These are phyloP conservation scores for Melaleuca alternifolia DNA, from an alignment of 345 rosid genomes.

Conservation along the genomic window DNA sequence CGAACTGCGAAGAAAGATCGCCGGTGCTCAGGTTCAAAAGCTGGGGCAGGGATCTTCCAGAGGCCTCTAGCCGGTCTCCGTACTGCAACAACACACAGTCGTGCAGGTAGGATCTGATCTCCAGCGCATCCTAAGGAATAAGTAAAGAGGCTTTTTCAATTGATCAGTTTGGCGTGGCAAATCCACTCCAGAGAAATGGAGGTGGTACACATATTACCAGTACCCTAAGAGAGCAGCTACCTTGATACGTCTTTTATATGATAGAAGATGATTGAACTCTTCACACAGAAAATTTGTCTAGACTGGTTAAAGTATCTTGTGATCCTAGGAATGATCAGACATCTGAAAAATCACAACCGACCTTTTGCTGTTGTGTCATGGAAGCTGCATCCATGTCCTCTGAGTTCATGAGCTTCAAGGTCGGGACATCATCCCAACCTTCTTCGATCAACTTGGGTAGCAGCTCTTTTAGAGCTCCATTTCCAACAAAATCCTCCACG, in stretches of 20 bases:
- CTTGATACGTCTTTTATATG: background rate
- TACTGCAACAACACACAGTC: conserved; percentile 50
- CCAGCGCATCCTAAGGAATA: conserved; percentile 37
- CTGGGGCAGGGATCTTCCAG: conserved; percentile 37
- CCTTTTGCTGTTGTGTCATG: conserved; percentile 54
- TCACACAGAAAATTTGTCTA: background rate
- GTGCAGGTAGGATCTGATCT: conserved; percentile 57
- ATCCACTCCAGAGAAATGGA: background rate
- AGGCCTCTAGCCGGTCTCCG: conserved; percentile 45
- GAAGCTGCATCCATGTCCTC: conserved; percentile 44
- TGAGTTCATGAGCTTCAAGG: conserved; percentile 52
- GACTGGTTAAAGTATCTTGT: background rate
- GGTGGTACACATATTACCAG: background rate
- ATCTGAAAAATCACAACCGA: conserved; percentile 1
- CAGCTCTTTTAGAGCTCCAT: conserved; percentile 32
- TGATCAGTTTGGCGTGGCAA: background rate
- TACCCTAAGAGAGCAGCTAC: background rate
- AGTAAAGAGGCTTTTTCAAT: background rate
- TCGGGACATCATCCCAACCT: conserved; percentile 75
- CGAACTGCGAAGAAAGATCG: conserved; percentile 37
- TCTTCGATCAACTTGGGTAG: conserved; percentile 50
- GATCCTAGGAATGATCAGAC: background rate
- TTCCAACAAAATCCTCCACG: conserved; percentile 51
- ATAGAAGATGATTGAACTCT: background rate
- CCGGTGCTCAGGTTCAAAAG: conserved; percentile 25